A percentile compares a stretch with the other conserved stretches of the same genome.
These are phyloP conservation scores for Monoraphidium neglectum DNA, from an alignment of 139 green algal species.

Conservation along the genomic window DNA sequence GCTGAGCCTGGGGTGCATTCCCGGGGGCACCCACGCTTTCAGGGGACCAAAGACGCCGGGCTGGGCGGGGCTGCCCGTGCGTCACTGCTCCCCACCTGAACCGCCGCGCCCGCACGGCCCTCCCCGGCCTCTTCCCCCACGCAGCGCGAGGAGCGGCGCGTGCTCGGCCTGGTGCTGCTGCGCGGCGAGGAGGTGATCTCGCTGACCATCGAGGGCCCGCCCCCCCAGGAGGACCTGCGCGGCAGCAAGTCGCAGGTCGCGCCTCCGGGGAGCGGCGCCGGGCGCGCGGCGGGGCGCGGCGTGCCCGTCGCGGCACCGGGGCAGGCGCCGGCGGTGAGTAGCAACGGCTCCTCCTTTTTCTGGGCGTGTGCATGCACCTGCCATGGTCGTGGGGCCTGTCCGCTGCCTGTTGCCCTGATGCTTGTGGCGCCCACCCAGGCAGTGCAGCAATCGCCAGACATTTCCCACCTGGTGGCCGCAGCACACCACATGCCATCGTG, in stretches of 20 bases:
- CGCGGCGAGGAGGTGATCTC: slow-evolving; percentile 95
- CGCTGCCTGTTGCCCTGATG: neutral
- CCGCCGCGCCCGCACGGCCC: too few species aligned
- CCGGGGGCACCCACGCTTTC: too few species aligned
- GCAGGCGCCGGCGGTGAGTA: slow-evolving; percentile 69
- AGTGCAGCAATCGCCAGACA: neutral
- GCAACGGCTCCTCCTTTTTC: neutral
- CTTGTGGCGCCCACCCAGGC: neutral
- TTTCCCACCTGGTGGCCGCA: neutral
- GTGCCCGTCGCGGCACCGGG: slow-evolving; percentile 75
- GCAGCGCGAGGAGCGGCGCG: slow-evolving; percentile 88
- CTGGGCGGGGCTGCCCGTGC: too few species aligned
- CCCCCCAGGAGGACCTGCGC: slow-evolving; percentile 76
- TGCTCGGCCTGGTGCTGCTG: slow-evolving; percentile 95
- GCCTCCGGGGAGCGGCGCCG: slow-evolving; percentile 77
- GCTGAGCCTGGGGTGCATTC: too few species aligned
- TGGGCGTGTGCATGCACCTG: neutral
- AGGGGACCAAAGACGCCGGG: too few species aligned
- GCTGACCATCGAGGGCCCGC: slow-evolving; percentile 95
- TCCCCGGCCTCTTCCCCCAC: too few species aligned
- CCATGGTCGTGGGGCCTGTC: neutral
- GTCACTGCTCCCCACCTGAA: too few species aligned
- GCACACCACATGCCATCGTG: neutral
- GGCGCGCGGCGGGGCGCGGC: slow-evolving; percentile 78
- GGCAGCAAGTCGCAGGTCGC: slow-evolving; percentile 52